A percentile compares a stretch with the other conserved stretches of the same genome.
Conservation (phyloP, 176 grass and related monocot genomes). For the Olyra latifolia region DNA sequence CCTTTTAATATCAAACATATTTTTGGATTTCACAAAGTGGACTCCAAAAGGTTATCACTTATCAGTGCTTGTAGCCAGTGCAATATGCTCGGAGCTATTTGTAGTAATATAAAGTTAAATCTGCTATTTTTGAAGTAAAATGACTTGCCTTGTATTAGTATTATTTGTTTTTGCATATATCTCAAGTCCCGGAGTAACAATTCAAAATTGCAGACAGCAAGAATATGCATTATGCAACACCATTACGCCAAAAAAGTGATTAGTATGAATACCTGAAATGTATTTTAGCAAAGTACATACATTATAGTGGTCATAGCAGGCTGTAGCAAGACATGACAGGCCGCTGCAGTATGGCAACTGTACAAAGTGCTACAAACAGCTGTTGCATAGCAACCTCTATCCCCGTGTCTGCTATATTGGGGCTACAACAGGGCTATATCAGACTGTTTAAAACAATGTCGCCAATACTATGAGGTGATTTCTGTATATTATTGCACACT, state of each 20-base stretch:
- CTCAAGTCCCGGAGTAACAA: not conserved
- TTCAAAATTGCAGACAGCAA: not conserved
- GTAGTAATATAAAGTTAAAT: not conserved
- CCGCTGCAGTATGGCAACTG: not conserved
- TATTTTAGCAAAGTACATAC: not conserved
- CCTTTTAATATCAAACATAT: not conserved
- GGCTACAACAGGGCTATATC: not conserved
- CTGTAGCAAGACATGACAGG: not conserved
- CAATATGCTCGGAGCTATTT: not conserved
- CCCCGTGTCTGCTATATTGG: not conserved
- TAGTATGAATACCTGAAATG: not conserved
- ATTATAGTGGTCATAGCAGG: not conserved
- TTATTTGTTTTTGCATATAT: not conserved
- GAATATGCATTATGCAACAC: not conserved
- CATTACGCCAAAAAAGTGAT: not conserved
- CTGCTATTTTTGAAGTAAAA: not conserved
- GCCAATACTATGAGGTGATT: slow-evolving; percentile 4
- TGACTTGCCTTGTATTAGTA: not conserved
- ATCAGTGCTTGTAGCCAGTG: not conserved
- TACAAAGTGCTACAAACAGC: not conserved
- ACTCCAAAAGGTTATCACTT: not conserved
- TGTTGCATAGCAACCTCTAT: not conserved
- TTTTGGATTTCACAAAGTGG: not conserved
- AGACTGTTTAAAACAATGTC: not conserved
- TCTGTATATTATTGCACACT: not conserved